Base-by-base conservation (phyloP, 148 eudicot species). In the Linanthus parryae region DNA sequence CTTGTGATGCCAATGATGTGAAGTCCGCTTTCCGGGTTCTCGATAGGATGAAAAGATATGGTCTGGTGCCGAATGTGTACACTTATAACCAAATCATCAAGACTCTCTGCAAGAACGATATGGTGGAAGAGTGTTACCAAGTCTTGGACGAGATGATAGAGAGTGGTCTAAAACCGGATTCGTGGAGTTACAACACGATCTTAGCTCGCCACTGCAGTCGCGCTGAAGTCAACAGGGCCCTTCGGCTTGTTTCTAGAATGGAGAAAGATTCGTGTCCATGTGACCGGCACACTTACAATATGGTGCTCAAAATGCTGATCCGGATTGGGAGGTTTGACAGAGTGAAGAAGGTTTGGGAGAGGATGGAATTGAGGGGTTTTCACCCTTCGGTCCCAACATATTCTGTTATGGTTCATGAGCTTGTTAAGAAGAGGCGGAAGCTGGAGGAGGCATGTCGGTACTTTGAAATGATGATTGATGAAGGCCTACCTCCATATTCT, bases 401-500 rank as follows among this genome's bases (percentile, higher is more conserved):
- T 74, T 69, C 94, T 61, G 94, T 84, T 5, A 84, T 88, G 89
- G 62, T 84, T 54, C 97, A 88, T 65, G 97, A 94, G 20, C 54
- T 77, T 48, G 74, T 82, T 56, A 76, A 73, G 76, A 88, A 88
- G 78, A 88, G 72, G 54, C 70, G 79, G 19, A 79, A 81, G 63
- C 9, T 79, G 28, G 97, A 84, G 48, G 89, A 79, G 47, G 97
- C 94, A 6, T 81, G 73, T 44, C 73, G 67, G 53, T 88, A 76
- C 59, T 88, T 84, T 45, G 94, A 84, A 64, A 73, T 52, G 48
- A 88, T 88, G 97, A 66, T 88, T 44, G 97, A 88, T 68, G 94
- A 88, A 64, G 97, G 97, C 50, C 61, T 88, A 46, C 97, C 97
- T 1, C 97, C 94, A 14, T 84, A 81, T 43, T 7, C 63, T 47